Conservation (phyloP, 2,329 filamentous ascomycete species). For the Talaromyces sp. region DNA sequence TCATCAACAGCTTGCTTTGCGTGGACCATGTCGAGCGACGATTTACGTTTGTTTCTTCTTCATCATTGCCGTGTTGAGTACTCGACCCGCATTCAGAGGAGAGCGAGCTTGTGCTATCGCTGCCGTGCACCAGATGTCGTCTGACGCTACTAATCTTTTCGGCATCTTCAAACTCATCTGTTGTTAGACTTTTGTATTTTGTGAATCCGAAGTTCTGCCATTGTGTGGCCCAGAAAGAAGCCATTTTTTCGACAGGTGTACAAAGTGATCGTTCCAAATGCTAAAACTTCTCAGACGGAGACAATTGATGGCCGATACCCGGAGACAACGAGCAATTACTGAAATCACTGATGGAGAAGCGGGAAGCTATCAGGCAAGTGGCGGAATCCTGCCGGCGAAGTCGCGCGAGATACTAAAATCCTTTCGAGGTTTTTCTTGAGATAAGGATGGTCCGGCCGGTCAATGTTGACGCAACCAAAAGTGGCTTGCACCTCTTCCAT, state of each 20-base stretch:
- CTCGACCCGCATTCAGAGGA: background rate
- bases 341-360: background rate
- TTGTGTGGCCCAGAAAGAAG: background rate
- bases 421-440: too few species aligned
- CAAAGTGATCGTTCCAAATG: background rate
- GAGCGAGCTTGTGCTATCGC: background rate
- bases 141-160: background rate
- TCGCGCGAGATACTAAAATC: background rate
- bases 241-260: background rate
- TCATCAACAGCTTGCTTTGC: background rate
- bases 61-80: background rate
- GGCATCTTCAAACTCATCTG: background rate
- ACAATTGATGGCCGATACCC: background rate
- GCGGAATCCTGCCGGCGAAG: background rate
- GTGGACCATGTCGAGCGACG: background rate
- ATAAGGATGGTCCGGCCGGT: too few species aligned
- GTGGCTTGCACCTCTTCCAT: background rate
- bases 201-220: background rate
- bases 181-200: background rate
- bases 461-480: background rate
- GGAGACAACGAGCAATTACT: background rate
- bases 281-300: background rate
- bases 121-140: background rate
- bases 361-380: background rate
- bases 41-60: background rate